phyloP scores from a whole-genome alignment of 108 stramenopile species.

The Fragilaria crotonensis region DNA sequence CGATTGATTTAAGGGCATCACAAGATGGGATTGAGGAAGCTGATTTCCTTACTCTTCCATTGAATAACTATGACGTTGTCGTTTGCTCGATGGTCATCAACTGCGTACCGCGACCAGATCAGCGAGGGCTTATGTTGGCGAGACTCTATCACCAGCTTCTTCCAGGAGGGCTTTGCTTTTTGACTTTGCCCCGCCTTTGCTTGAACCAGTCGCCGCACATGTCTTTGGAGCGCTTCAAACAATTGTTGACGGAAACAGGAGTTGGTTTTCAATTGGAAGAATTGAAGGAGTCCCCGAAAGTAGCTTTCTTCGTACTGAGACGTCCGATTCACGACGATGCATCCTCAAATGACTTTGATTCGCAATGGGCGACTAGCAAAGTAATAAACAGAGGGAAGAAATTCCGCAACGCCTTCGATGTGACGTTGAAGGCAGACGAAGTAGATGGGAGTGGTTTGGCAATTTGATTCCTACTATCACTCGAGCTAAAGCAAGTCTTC shows the following conservation, averaged over 20 bases:
- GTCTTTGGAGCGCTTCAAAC: conserved; percentile 37
- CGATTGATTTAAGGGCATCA: conserved; percentile 84
- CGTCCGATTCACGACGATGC: conserved; percentile 25
- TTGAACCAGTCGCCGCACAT: conserved; percentile 66
- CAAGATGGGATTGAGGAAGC: conserved; percentile 67
- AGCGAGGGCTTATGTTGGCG: conserved; percentile 78
- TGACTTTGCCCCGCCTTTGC: conserved; percentile 73
- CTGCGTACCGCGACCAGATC: conserved; percentile 73
- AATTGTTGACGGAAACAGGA: conserved; percentile 35
- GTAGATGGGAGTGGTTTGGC: conserved; percentile 2
- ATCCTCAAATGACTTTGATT: background rate
- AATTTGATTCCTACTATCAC: background rate
- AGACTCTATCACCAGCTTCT: conserved; percentile 60
- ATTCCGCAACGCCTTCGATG: conserved; percentile 66
- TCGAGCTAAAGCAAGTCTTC: conserved; percentile 41
- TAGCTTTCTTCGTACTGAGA: conserved; percentile 68
- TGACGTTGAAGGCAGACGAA: conserved; percentile 31
- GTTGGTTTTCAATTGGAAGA: conserved; percentile 64
- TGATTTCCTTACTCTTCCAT: conserved; percentile 70
- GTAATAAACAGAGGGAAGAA: conserved; percentile 54
- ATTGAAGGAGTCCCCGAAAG: conserved; percentile 64
- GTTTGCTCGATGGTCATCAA: conserved; percentile 95
- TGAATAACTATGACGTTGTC: conserved; percentile 47
- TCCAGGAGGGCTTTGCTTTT: conserved; percentile 72
- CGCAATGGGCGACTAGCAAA: conserved; percentile 10